Evolutionary conservation across 176 grass and related monocot species (phyloP).

Genomic region (Ampelocalamus luodianensis): DNA sequence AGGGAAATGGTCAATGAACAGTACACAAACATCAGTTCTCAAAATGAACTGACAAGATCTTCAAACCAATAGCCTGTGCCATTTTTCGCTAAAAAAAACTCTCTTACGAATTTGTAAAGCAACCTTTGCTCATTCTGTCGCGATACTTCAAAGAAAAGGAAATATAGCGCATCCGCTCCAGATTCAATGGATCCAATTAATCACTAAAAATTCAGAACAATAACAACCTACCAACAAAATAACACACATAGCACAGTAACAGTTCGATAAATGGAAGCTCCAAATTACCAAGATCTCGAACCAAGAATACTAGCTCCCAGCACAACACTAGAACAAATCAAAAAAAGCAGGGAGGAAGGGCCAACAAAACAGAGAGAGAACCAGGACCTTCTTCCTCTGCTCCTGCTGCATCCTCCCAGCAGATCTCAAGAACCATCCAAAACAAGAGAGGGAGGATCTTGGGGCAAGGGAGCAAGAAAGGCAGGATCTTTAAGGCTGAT

Average conservation of each 20-base stretch:
- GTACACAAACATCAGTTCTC: not conserved
- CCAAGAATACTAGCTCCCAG: not conserved
- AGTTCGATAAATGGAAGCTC: not conserved
- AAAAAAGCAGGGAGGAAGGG: not conserved
- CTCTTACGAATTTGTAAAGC: not conserved
- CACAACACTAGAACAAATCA: not conserved
- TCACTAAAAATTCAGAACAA: not conserved
- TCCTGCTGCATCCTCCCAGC: constrained; percentile 49
- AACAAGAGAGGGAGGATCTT: constrained; percentile 15
- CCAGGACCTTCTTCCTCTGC: constrained; percentile 50
- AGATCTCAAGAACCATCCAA: constrained; percentile 33
- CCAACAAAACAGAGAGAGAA: constrained; percentile 8
- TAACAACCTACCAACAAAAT: not conserved
- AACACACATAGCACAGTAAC: not conserved
- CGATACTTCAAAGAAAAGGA: not conserved
- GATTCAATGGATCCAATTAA: constrained; percentile 9
- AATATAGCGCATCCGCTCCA: not conserved
- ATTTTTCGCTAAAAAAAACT: not conserved
- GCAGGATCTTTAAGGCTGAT: constrained; percentile 40
- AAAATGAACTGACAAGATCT: not conserved
- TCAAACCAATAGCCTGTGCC: not conserved
- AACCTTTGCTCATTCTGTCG: not conserved
- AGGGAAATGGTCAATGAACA: not conserved
- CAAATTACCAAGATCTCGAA: constrained; percentile 18
- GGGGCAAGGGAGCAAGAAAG: constrained; percentile 10